phyloP scores from a whole-genome alignment of 305 asterid species.

The Solanum hybrid region DNA sequence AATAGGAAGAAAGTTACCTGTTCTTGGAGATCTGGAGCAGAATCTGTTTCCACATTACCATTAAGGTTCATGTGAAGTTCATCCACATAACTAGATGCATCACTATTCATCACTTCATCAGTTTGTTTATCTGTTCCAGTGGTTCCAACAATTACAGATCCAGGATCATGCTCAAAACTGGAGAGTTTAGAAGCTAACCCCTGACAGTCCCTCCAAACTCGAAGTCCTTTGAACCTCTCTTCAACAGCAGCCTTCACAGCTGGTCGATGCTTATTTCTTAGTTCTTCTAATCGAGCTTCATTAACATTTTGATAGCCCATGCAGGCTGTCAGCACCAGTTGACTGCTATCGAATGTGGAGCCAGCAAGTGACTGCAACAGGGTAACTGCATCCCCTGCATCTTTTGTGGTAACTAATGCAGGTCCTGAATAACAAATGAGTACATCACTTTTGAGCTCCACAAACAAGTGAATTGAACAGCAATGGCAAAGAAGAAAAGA shows the following conservation, averaged over 20 bases:
- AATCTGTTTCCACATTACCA: slow-evolving; percentile 43
- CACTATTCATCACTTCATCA: slow-evolving; percentile 35
- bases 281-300: slow-evolving; percentile 63
- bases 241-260: slow-evolving; percentile 67
- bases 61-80: slow-evolving; percentile 29
- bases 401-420: slow-evolving; percentile 94
- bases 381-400: slow-evolving; percentile 99
- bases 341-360: slow-evolving; percentile 98
- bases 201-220: slow-evolving; percentile 54
- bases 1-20: slow-evolving; percentile 42
- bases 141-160: slow-evolving; percentile 24
- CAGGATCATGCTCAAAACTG: slow-evolving; percentile 53
- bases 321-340: slow-evolving; percentile 94
- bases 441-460: not conserved
- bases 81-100: slow-evolving; percentile 20
- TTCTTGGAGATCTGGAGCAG: slow-evolving; percentile 79
- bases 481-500: not conserved
- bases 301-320: slow-evolving; percentile 90
- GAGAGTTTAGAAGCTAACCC: slow-evolving; percentile 73
- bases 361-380: slow-evolving; percentile 95
- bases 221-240: slow-evolving; percentile 68
- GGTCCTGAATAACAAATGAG: slow-evolving; percentile 52
- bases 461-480: not conserved
- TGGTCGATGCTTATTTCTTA: slow-evolving; percentile 84
- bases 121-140: slow-evolving; percentile 26